phyloP scores from a whole-genome alignment of 257 asterid genomes.

The Nicotiana obtusifolia region DNA sequence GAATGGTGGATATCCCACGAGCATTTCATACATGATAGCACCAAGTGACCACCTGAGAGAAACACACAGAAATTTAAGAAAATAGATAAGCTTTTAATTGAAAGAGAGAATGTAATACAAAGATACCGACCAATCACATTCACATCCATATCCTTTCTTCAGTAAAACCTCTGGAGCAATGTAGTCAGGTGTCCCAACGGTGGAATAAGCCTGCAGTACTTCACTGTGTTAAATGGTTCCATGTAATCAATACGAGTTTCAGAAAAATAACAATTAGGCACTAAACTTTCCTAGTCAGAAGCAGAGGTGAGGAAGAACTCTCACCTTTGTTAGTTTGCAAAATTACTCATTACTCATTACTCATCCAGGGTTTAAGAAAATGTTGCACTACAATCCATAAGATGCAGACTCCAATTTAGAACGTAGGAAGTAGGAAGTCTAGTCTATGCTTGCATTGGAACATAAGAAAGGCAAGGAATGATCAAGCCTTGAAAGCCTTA shows the following conservation, averaged over 20 bases:
- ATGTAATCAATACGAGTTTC: not conserved
- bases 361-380: not conserved
- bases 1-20: conserved; percentile 95
- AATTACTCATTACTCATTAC: not conserved
- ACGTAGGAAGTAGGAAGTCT: not conserved
- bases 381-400: not conserved
- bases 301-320: not conserved
- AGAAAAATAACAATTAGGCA: not conserved
- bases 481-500: not conserved
- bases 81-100: conserved; percentile 3
- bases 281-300: not conserved
- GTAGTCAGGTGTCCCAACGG: conserved; percentile 98
- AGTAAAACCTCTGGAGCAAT: conserved; percentile 95
- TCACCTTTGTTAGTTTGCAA: not conserved
- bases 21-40: conserved; percentile 98
- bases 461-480: not conserved
- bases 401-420: not conserved
- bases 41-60: conserved; percentile 91
- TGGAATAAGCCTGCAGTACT: conserved; percentile 80
- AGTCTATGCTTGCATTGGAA: not conserved
- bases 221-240: conserved; percentile 8
- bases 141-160: conserved; percentile 97
- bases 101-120: conserved; percentile 10
- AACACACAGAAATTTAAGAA: conserved; percentile 5
- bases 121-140: conserved; percentile 83